Percentiles rank a stretch among this genome's conserved stretches.
Evolutionary conservation across 148 eudicot genomes (phyloP).

Genomic region (Talinum fruticosum): DNA sequence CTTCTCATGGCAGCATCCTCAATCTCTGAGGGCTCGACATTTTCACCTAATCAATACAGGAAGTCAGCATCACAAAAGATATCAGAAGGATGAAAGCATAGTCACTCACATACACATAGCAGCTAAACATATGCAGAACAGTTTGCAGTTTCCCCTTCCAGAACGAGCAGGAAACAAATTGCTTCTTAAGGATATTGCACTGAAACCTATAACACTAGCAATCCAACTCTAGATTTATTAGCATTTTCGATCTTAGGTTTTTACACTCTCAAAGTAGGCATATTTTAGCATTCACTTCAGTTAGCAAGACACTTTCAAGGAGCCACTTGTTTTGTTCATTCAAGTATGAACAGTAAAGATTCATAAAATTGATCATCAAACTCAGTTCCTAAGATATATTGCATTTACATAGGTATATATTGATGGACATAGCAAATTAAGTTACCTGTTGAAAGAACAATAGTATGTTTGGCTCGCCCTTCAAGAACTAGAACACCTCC

Average conservation of each 20-base stretch:
- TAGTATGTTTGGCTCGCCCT: constrained; percentile 96
- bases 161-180: too few species aligned
- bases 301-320: neutral
- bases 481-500: constrained; percentile 88
- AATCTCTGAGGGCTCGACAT: constrained; percentile 89
- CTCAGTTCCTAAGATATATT: neutral
- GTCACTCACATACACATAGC: neutral
- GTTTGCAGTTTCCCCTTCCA: neutral
- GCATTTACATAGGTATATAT: neutral
- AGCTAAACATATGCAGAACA: neutral
- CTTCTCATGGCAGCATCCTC: constrained; percentile 95
- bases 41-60: constrained; percentile 56
- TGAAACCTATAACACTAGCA: too few species aligned
- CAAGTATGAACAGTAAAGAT: neutral
- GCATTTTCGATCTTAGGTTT: too few species aligned
- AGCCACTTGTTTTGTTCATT: neutral
- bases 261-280: neutral
- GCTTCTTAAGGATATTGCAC: too few species aligned
- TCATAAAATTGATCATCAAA: neutral
- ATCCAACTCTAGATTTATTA: too few species aligned
- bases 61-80: neutral
- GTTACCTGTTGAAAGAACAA: constrained; percentile 89
- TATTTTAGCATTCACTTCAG: neutral
- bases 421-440: neutral
- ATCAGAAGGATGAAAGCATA: neutral